Percentiles rank a stretch among this genome's conserved stretches.
These are phyloP conservation scores for Schizopora paradoxa DNA, from an alignment of 1,284 basidiomycete genomes.

Conservation along the genomic window DNA sequence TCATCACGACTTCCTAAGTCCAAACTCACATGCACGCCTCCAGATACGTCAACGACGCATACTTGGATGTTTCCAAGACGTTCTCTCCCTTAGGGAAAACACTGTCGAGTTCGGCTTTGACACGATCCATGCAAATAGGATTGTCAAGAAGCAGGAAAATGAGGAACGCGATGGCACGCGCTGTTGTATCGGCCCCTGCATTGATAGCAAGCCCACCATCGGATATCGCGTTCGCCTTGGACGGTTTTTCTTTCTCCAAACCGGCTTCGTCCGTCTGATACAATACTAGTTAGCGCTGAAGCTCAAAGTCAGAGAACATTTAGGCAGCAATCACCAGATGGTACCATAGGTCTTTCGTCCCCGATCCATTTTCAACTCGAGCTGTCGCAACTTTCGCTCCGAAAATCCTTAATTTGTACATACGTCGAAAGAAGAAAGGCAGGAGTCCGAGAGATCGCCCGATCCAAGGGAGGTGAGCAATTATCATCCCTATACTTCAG, in stretches of 20 bases:
- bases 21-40: constrained; percentile 30
- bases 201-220: constrained; percentile 33
- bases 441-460: no score
- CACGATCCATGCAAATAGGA: constrained; percentile 24
- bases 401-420: no score
- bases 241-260: constrained; percentile 21
- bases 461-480: no score
- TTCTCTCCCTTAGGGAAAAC: constrained; percentile 19
- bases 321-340: constrained; percentile 29
- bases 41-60: constrained; percentile 28
- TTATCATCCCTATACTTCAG: no score
- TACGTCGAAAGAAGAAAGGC: no score
- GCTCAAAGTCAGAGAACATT: neutral
- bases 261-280: constrained; percentile 28
- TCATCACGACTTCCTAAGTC: no score
- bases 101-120: constrained; percentile 28
- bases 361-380: constrained; percentile 26
- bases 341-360: constrained; percentile 34
- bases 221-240: constrained; percentile 25
- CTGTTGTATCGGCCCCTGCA: constrained; percentile 33
- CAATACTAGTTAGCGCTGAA: neutral
- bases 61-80: constrained; percentile 17
- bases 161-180: constrained; percentile 28
- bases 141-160: constrained; percentile 30
- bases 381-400: no score